Percentiles rank a stretch among this genome's conserved stretches.
These are phyloP conservation scores for Astrephomene gubernaculifera DNA, from an alignment of 139 green algal species.

Conservation along the genomic window DNA sequence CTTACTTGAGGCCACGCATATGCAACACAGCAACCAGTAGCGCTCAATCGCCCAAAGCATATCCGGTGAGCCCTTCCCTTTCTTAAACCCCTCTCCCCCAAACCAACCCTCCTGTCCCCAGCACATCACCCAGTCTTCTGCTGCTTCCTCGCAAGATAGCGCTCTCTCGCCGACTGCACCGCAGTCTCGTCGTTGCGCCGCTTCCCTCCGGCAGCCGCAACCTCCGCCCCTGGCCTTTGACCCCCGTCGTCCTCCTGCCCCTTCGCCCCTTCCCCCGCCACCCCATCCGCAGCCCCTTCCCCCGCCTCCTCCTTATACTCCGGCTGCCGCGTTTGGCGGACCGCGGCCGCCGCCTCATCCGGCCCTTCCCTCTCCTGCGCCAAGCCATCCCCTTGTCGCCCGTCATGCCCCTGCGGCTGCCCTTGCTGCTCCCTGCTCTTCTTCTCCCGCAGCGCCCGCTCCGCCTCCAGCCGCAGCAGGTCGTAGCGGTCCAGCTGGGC, in stretches of 20 bases:
- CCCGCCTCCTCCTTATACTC: neutral
- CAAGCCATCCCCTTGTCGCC: neutral
- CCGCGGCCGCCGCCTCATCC: no score
- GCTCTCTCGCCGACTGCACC: slow-evolving; percentile 76
- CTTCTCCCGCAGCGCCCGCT: slow-evolving; percentile 33
- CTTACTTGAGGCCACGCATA: no score
- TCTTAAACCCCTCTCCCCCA: no score
- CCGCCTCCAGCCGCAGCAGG: slow-evolving; percentile 48
- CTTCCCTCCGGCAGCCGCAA: slow-evolving; percentile 43
- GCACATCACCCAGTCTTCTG: slow-evolving; percentile 22
- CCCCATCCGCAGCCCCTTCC: neutral
- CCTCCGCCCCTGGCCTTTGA: neutral
- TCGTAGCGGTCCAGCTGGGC: slow-evolving; percentile 50
- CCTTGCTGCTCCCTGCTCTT: neutral
- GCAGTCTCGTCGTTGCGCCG: slow-evolving; percentile 70
- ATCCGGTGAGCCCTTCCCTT: no score
- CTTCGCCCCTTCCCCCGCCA: neutral
- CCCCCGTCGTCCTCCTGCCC: neutral
- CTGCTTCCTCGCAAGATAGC: slow-evolving; percentile 77
- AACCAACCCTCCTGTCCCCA: no score
- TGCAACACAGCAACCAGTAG: no score
- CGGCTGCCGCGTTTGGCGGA: neutral
- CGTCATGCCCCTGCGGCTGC: slow-evolving; percentile 20
- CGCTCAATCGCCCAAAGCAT: no score
- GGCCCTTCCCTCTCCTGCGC: neutral